Percentiles rank a stretch among this genome's conserved stretches.
Evolutionary conservation across 2,329 filamentous ascomycete genomes (phyloP).

Genomic region (Aspergillus eucalypticola): DNA sequence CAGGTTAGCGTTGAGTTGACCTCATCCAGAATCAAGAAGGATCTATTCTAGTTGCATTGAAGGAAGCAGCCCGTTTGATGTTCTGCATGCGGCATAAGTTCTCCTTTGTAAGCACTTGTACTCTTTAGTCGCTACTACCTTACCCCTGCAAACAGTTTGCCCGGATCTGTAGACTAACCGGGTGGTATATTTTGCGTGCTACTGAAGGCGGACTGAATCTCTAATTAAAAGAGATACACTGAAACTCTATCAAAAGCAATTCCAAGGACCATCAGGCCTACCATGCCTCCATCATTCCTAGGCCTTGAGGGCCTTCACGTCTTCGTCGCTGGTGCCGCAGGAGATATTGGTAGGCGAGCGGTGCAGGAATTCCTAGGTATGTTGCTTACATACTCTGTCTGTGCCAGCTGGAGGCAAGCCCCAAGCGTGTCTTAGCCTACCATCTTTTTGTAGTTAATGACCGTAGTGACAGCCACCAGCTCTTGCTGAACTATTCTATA

Average conservation of each 20-base stretch:
- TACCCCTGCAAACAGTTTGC: neutral
- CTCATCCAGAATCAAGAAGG: neutral
- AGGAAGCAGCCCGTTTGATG: neutral
- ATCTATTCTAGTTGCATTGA: neutral
- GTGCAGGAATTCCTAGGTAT: conserved; percentile 56
- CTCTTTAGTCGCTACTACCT: neutral
- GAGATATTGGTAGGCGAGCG: conserved; percentile 53
- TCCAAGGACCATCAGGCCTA: neutral
- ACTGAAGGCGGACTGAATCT: neutral
- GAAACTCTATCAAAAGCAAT: neutral
- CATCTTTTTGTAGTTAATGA: neutral
- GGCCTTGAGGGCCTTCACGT: conserved; percentile 53
- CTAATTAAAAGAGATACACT: neutral
- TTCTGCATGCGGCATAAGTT: neutral
- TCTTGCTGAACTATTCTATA: neutral
- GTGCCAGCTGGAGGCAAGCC: neutral
- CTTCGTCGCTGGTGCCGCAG: conserved; percentile 56
- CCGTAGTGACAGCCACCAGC: neutral
- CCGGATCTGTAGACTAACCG: neutral
- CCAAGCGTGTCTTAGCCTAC: neutral
- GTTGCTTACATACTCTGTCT: conserved; percentile 16
- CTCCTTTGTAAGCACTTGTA: neutral
- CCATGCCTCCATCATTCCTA: conserved; percentile 32
- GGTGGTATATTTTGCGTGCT: neutral
- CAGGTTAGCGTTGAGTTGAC: no score